Evolutionary conservation across 768 basidiomycete species (phyloP).

Genomic region (Lactifluus echinatus): DNA sequence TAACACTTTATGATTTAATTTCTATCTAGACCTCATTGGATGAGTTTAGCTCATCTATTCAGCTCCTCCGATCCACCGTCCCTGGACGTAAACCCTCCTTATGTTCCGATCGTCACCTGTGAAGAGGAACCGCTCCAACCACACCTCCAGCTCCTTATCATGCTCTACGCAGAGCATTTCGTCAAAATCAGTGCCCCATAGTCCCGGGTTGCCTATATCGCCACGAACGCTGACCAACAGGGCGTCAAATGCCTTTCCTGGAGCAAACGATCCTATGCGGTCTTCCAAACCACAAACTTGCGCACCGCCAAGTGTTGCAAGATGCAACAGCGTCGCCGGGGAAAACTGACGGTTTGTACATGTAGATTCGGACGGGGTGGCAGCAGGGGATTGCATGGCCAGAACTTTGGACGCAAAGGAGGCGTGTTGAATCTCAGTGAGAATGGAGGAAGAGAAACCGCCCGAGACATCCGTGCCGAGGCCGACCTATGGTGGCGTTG

Average conservation of each 20-base stretch:
- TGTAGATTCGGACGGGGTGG: background rate
- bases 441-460: slow-evolving; percentile 75
- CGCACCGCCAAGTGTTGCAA: slow-evolving; percentile 90
- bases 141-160: slow-evolving; percentile 37
- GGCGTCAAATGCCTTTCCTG: slow-evolving; percentile 88
- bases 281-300: slow-evolving; percentile 64
- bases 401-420: slow-evolving; percentile 76
- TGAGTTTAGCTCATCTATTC: slow-evolving; percentile 50
- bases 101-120: slow-evolving; percentile 85
- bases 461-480: slow-evolving; percentile 93
- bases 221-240: slow-evolving; percentile 54
- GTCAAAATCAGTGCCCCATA: slow-evolving; percentile 44
- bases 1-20: background rate
- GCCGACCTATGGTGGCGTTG: slow-evolving; percentile 54
- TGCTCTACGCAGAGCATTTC: slow-evolving; percentile 19
- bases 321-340: slow-evolving; percentile 70
- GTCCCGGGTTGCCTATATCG: slow-evolving; percentile 44
- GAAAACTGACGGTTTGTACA: slow-evolving; percentile 59
- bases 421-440: slow-evolving; percentile 64
- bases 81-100: slow-evolving; percentile 74
- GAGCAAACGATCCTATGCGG: slow-evolving; percentile 64
- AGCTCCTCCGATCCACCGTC: slow-evolving; percentile 65
- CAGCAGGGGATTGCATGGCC: slow-evolving; percentile 36
- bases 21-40: background rate
- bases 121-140: slow-evolving; percentile 80